phyloP scores from a whole-genome alignment of 495 filamentous ascomycete species.

The Cercophora samala region DNA sequence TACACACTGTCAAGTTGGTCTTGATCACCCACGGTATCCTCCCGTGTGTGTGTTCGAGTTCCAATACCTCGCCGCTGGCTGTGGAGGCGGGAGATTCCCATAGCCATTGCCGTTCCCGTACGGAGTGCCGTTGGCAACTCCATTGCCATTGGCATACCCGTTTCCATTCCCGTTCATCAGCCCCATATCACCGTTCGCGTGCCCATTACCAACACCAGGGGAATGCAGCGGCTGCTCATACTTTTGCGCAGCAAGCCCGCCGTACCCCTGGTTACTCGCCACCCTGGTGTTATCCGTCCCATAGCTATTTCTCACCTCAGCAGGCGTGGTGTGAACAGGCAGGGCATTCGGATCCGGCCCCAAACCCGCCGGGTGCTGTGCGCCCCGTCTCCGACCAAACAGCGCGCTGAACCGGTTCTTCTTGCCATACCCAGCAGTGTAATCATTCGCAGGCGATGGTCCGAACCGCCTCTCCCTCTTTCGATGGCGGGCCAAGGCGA shows the following conservation, averaged over 20 bases:
- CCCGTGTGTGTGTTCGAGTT: background rate
- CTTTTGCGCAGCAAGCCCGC: conserved; percentile 18
- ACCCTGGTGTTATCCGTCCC: conserved; percentile 41
- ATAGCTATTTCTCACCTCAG: conserved; percentile 41
- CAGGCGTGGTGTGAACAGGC: conserved; percentile 40
- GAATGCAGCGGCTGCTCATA: background rate
- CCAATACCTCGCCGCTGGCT: background rate
- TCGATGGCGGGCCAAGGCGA: conserved; percentile 64
- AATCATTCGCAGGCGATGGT: conserved; percentile 60
- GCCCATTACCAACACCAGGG: background rate
- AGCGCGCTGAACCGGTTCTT: conserved; percentile 30
- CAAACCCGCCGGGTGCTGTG: conserved; percentile 9
- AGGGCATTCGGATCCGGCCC: conserved; percentile 30
- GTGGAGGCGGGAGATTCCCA: background rate
- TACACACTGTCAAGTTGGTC: background rate
- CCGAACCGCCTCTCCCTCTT: conserved; percentile 77
- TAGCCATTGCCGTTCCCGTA: background rate
- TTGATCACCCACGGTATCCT: background rate
- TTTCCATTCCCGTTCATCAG: background rate
- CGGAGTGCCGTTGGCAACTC: background rate
- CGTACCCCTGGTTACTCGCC: conserved; percentile 18
- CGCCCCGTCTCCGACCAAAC: conserved; percentile 30
- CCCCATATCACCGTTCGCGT: background rate
- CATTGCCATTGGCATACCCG: background rate
- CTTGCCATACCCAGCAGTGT: conserved; percentile 54